phyloP scores from a whole-genome alignment of 148 eudicot genomes.

The Simmondsia chinensis region DNA sequence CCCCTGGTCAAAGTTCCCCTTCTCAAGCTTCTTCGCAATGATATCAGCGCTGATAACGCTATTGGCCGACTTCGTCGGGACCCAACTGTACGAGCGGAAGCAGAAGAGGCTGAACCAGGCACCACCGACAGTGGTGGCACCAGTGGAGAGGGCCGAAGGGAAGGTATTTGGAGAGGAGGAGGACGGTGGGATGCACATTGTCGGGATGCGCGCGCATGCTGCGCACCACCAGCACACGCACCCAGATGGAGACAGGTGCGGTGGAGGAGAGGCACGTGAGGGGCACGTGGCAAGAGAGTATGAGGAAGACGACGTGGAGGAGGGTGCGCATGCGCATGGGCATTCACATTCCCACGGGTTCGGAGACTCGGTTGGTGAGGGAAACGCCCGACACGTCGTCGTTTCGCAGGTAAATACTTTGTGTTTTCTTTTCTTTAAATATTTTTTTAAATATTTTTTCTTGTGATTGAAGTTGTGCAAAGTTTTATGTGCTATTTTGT shows the following conservation, averaged over 20 bases:
- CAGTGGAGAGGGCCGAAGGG: conserved; percentile 13
- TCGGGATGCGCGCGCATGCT: conserved; percentile 78
- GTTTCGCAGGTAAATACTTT: conserved; percentile 84
- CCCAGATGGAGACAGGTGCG: not conserved
- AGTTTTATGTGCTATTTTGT: no score
- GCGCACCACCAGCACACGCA: conserved; percentile 65
- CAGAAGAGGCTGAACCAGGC: conserved; percentile 31
- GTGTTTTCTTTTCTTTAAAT: no score
- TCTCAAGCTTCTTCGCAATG: conserved; percentile 83
- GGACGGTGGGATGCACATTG: conserved; percentile 69
- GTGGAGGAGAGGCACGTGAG: conserved; percentile 20
- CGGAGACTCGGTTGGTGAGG: conserved; percentile 38
- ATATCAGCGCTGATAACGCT: conserved; percentile 67
- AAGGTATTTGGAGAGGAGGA: conserved; percentile 64
- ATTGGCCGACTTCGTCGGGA: conserved; percentile 74
- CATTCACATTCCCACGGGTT: conserved; percentile 30
- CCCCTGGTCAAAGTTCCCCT: conserved; percentile 87
- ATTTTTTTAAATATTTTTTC: no score
- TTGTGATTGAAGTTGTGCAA: no score
- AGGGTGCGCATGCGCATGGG: conserved; percentile 10
- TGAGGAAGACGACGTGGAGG: conserved; percentile 20
- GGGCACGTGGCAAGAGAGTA: conserved; percentile 26
- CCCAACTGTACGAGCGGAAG: conserved; percentile 76
- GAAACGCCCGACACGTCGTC: conserved; percentile 50
- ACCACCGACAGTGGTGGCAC: conserved; percentile 21